These are phyloP conservation scores for Trichophyton simii DNA, from an alignment of 2,329 filamentous ascomycete species.

Conservation along the genomic window DNA sequence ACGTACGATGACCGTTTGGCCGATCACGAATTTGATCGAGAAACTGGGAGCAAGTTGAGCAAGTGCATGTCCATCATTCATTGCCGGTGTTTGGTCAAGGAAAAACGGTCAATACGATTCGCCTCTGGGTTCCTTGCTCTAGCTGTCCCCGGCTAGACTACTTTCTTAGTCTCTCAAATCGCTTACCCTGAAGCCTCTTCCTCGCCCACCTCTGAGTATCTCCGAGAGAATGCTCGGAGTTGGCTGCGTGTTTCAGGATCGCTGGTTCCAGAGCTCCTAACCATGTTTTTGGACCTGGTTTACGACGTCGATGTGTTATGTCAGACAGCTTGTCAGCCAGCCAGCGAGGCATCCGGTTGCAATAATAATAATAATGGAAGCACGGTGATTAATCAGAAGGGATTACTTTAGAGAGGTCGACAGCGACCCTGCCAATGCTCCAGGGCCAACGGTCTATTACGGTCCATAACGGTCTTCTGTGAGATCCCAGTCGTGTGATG, in stretches of 20 bases:
- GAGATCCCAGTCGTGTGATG: constrained; percentile 1
- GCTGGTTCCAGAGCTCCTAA: not conserved
- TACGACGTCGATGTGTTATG: not conserved
- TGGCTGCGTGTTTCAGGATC: not conserved
- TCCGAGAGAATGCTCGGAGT: not conserved
- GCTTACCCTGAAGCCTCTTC: not conserved
- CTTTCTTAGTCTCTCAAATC: not conserved
- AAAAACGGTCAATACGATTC: not conserved
- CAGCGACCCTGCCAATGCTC: not conserved
- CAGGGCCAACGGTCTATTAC: not conserved
- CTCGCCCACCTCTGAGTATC: not conserved
- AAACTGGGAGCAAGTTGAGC: not conserved
- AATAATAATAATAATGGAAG: not conserved
- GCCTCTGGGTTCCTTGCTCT: not conserved
- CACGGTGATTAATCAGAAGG: not conserved
- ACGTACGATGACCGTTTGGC: not conserved
- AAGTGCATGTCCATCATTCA: not conserved
- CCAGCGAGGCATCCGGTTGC: too few species aligned
- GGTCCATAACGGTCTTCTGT: not conserved
- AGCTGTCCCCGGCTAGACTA: not conserved
- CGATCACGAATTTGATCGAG: not conserved
- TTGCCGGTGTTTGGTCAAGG: not conserved
- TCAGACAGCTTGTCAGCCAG: too few species aligned
- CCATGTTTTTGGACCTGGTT: not conserved
- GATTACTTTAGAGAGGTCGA: not conserved